phyloP scores from a whole-genome alignment of 2,329 filamentous ascomycete species.

The Fusarium sp. region DNA sequence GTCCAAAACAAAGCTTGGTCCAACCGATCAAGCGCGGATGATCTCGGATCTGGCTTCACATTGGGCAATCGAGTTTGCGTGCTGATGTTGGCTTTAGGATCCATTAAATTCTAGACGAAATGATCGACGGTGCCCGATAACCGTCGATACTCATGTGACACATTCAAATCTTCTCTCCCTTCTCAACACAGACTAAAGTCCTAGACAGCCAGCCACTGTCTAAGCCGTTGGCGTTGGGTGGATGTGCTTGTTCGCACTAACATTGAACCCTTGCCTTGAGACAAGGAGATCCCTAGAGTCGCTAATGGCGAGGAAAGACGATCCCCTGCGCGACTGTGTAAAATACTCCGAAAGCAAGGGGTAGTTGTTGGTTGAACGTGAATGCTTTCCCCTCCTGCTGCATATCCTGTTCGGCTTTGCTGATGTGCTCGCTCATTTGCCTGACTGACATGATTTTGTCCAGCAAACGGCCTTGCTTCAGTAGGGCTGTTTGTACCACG shows the following conservation, averaged over 20 bases:
- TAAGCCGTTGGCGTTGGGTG: neutral
- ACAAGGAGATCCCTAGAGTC: slow-evolving; percentile 17
- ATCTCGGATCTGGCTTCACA: neutral
- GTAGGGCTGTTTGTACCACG: slow-evolving; percentile 5
- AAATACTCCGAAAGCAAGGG: neutral
- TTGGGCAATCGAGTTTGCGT: neutral
- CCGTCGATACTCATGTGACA: slow-evolving; percentile 33
- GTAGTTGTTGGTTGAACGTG: neutral
- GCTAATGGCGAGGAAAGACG: neutral
- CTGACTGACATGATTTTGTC: neutral
- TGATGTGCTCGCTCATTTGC: neutral
- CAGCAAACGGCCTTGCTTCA: neutral
- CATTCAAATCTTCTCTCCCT: slow-evolving; percentile 16
- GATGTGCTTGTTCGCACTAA: neutral
- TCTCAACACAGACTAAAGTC: neutral
- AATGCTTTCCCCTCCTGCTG: neutral
- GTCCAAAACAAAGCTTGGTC: neutral
- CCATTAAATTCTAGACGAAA: slow-evolving; percentile 28
- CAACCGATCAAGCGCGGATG: neutral
- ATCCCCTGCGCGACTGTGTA: neutral
- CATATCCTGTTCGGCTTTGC: neutral
- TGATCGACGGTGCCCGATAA: slow-evolving; percentile 30
- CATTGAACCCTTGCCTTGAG: slow-evolving; percentile 14
- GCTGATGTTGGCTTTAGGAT: neutral
- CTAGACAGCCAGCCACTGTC: slow-evolving; percentile 8